Evolutionary conservation across 2,329 filamentous ascomycete species (phyloP).

Genomic region (Aureobasidium vineae): DNA sequence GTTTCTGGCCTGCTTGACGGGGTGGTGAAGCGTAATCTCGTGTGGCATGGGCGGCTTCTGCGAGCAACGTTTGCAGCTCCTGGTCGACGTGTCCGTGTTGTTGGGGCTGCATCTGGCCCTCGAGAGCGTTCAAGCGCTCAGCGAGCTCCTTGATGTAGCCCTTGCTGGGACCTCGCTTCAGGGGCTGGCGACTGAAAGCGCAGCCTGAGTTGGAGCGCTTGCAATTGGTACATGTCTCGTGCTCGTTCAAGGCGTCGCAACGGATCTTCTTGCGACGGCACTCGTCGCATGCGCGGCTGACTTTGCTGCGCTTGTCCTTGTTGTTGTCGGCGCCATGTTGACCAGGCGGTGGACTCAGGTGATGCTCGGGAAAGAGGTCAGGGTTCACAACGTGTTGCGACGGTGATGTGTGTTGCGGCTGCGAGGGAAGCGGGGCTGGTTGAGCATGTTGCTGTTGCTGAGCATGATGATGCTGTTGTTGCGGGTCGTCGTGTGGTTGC

Average conservation of each 20-base stretch:
- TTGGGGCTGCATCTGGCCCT: conserved; percentile 62
- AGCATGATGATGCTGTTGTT: not conserved
- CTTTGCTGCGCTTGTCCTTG: conserved; percentile 29
- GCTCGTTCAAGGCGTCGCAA: conserved; percentile 77
- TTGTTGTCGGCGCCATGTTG: conserved; percentile 22
- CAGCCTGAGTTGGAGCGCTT: conserved; percentile 72
- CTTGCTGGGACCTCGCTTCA: conserved; percentile 67
- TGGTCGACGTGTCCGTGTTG: conserved; percentile 34
- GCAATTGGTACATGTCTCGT: conserved; percentile 76
- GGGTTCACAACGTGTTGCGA: conserved; percentile 1
- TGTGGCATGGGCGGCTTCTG: conserved; percentile 30
- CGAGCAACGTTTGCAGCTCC: conserved; percentile 37
- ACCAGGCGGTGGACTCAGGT: conserved; percentile 25
- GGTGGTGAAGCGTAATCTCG: conserved; percentile 23
- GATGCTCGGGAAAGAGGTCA: conserved; percentile 9
- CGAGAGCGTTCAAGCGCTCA: conserved; percentile 77
- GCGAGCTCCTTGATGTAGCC: conserved; percentile 93
- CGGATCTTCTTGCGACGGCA: conserved; percentile 56
- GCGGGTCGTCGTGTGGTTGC: conserved; percentile 9
- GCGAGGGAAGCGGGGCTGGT: not conserved
- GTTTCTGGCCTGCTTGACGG: conserved; percentile 20
- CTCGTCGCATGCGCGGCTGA: conserved; percentile 31
- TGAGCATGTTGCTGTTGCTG: not conserved
- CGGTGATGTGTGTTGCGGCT: conserved; percentile 3
- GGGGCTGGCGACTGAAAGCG: conserved; percentile 81